These are phyloP conservation scores for Cercospora sesami DNA, from an alignment of 2,329 filamentous ascomycete genomes.

Conservation along the genomic window DNA sequence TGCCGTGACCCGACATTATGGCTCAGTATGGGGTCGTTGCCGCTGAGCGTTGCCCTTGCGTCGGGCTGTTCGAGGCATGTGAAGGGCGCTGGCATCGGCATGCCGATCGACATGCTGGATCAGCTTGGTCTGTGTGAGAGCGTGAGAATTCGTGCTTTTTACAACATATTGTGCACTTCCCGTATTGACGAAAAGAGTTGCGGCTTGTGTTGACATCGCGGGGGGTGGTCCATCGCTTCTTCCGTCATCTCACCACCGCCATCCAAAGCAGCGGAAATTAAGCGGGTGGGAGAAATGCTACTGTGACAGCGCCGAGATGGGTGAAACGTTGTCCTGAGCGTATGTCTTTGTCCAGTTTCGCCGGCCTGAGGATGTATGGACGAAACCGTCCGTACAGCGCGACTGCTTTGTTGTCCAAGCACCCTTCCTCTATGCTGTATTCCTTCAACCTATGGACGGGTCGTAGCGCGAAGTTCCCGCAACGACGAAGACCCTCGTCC, in stretches of 20 bases:
- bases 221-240: neutral
- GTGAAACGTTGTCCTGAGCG: neutral
- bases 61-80: conserved; percentile 9
- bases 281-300: neutral
- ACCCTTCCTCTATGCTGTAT: neutral
- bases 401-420: neutral
- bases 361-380: neutral
- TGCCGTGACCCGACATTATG: neutral
- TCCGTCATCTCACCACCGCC: neutral
- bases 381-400: neutral
- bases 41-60: neutral
- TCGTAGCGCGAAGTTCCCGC: too few relatives aligned
- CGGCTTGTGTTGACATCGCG: neutral
- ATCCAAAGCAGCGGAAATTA: neutral
- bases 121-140: neutral
- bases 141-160: neutral
- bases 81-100: neutral
- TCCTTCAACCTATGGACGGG: neutral
- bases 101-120: conserved; percentile 2
- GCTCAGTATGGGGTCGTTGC: neutral
- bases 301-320: neutral
- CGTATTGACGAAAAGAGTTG: neutral
- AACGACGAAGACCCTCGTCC: too few relatives aligned
- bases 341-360: neutral
- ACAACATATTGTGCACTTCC: neutral